Evolutionary conservation across 495 filamentous ascomycete species (phyloP), one percentile per base, ranked within the genome.

Genomic region (Penicillium mononematosum): DNA sequence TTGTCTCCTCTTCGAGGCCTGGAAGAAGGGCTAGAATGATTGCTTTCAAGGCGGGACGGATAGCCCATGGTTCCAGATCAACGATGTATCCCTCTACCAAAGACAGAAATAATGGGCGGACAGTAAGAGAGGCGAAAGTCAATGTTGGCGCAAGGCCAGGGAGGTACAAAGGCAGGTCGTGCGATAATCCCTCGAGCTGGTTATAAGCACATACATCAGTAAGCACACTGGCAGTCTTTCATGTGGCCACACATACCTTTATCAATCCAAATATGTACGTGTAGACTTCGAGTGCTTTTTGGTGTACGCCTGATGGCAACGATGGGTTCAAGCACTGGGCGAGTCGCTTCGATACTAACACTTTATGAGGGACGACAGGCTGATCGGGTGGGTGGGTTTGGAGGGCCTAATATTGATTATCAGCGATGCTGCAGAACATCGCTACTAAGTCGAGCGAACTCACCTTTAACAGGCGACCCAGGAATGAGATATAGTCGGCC

Each of bases 401-500:
- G 34, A 98, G 78, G 22, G 94, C 91, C 91, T 96, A 67, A 47
- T 53, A 41, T 56, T n/a, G 5, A 50, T 49, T 46, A 50, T 67
- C 16, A 67, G 63, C 50, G 42, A 62, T 20, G 6, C 31, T 71
- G 32, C 64, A 31, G 12, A n/a, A 60, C 32, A 58, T 27, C 32
- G 46, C 41, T 20, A 55, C 29, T 5, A 11, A 10, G 1, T 42
- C 9, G 36, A 31, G 25, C 29, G 50, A 59, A 45, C 70, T 58
- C 63, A 93, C 92, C 85, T 97, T 98, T 51, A 97, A 76, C 24
- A 98, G 78, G 34, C 94, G 86, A 64, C 87, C 91, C 32, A 99
- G 79, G 69, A 98, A 98, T 10, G 93, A 96, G 67, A 99, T 98
- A 67, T 99, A 99, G 70, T 99, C 94, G 34, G 95, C 93, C 94